Evolutionary conservation across 2,329 filamentous ascomycete genomes (phyloP).

Genomic region (Scortechinia acanthostroma): DNA sequence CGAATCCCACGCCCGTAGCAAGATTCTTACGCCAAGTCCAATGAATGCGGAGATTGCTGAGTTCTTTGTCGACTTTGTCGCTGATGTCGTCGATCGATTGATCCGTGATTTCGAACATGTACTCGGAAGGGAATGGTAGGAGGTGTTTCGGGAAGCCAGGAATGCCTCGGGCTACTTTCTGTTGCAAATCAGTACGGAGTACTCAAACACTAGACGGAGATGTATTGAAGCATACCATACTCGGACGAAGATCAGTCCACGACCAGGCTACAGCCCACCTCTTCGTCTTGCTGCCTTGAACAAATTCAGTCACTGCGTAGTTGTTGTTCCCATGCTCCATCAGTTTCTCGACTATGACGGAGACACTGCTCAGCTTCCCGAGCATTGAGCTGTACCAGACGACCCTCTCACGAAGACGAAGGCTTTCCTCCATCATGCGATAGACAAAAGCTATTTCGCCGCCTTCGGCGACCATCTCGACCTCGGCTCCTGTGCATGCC

Average conservation of each 20-base stretch:
- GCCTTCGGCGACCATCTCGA: conserved; percentile 55
- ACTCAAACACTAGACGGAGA: background rate
- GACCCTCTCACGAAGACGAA: conserved; percentile 33
- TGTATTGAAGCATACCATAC: background rate
- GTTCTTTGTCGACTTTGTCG: background rate
- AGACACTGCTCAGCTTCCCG: conserved; percentile 43
- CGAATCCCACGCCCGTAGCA: background rate
- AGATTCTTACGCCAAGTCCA: background rate
- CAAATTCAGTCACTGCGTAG: conserved; percentile 50
- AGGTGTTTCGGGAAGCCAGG: background rate
- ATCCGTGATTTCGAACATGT: background rate
- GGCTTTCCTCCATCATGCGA: conserved; percentile 47
- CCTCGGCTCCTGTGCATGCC: conserved; percentile 34
- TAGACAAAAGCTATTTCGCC: conserved; percentile 55
- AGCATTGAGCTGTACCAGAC: conserved; percentile 61
- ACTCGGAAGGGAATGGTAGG: background rate
- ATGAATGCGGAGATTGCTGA: background rate
- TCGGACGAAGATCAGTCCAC: background rate
- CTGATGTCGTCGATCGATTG: background rate
- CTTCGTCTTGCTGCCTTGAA: conserved; percentile 45
- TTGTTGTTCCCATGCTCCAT: conserved; percentile 42
- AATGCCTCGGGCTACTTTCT: background rate
- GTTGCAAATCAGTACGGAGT: no score
- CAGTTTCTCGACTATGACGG: conserved; percentile 38
- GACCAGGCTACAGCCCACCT: conserved; percentile 58